phyloP scores from a whole-genome alignment of 805 yeast genomes.

The Wickerhamiella kurtzmanii region DNA sequence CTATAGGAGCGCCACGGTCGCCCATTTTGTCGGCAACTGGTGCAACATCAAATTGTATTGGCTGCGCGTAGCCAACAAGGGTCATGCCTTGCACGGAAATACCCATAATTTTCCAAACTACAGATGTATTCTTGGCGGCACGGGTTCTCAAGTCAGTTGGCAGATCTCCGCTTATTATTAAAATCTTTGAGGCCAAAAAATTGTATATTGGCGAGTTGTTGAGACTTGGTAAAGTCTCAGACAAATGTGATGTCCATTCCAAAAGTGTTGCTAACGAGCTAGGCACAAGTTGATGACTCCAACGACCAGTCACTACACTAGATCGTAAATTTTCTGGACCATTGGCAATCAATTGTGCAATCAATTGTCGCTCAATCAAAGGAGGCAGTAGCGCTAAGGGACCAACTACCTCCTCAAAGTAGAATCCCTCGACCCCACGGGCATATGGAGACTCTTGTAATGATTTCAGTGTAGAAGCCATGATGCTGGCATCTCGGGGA shows the following conservation, averaged over 20 bases:
- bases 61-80: not conserved
- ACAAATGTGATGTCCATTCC: not conserved
- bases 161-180: conserved; percentile 6
- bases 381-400: conserved; percentile 7
- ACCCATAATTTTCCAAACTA: not conserved
- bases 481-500: conserved; percentile 7
- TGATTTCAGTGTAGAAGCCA: conserved; percentile 2
- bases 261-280: conserved; percentile 4
- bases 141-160: conserved; percentile 2
- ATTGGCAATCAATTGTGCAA: conserved; percentile 6
- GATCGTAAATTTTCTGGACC: conserved; percentile 1
- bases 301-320: conserved; percentile 3
- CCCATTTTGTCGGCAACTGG: not conserved
- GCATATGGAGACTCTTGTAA: conserved; percentile 8
- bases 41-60: not conserved
- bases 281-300: conserved; percentile 4
- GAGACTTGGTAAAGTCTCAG: not conserved
- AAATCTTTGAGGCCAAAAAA: not conserved
- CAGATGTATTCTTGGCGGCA: not conserved
- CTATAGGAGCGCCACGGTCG: not conserved
- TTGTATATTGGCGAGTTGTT: not conserved
- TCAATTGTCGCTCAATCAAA: conserved; percentile 13
- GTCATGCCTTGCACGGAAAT: not conserved
- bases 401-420: conserved; percentile 3
- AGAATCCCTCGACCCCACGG: conserved; percentile 4